Evolutionary conservation across 2,329 filamentous ascomycete species (phyloP), one percentile per base, ranked within the genome.

Genomic region (Fusarium armeniacum): DNA sequence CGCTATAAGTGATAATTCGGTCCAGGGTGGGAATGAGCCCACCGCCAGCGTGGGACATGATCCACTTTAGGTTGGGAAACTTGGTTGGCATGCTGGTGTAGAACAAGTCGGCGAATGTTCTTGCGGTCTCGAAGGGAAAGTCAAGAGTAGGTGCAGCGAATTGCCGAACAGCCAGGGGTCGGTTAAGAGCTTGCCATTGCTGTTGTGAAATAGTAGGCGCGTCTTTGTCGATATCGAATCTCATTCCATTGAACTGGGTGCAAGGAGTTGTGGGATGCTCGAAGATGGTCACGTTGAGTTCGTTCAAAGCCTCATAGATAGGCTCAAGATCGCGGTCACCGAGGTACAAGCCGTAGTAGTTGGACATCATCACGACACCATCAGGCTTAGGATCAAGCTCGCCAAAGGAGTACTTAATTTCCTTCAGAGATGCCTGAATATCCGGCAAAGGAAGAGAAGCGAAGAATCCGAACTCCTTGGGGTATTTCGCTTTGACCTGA

Each of bases 41-140:
- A 10, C 75, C 75, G 0, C 75, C 72, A 12, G 68, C 73, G 20
- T 76, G 75, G 0, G 75, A 71, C 8, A 76, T 71, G 15, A 76
- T 76, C 73, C 73, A 76, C 13, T 28, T 67, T 6, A 76, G 50
- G 24, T 55, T 30, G 7, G 75, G 55, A 24, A 75, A 76, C 12
- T 73, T 67, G 1, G 41, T 56, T 1, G 73, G 73, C 6, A 76
- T 66, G 16, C 59, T 43, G 1, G 70, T 68, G 32, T 65, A 67
- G 26, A 72, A 65, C 2, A 72, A 22, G n/a, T 72, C 70, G 22
- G 69, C 65, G 28, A 72, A 72, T 2, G 70, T 59, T 2, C 70
- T 69, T 1, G 69, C 64, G 1, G 70, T 63, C n/a, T 71, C 61
- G 5, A 64, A 64, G 1, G 61, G 61, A 8, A 64, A 64, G 33